Percentiles rank a stretch among this genome's conserved stretches.
Conservation (phyloP, 352 stramenopile genomes). For the Pythium coloratum region DNA sequence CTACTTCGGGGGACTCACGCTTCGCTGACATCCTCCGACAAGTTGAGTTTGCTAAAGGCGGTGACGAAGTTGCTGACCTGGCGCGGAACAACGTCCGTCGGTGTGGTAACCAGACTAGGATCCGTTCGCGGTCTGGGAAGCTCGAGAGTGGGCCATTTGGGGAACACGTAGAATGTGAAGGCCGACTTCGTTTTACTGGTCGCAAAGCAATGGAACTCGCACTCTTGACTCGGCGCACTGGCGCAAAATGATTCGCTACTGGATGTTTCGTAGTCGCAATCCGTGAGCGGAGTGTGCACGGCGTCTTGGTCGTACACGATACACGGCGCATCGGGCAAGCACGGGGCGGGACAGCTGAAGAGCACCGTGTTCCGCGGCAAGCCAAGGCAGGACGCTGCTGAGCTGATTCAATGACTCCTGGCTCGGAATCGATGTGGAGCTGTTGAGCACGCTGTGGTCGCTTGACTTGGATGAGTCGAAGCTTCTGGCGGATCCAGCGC, state of each 20-base stretch:
- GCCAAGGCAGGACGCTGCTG: neutral
- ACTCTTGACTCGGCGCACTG: neutral
- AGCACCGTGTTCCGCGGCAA: neutral
- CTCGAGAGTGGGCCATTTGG: neutral
- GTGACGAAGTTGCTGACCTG: neutral
- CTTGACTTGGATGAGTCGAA: too few relatives aligned
- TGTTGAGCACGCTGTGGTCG: too few relatives aligned
- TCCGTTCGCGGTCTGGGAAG: neutral
- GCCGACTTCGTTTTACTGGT: neutral
- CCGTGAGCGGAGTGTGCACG: neutral
- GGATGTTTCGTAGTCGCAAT: neutral
- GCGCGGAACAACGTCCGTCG: neutral
- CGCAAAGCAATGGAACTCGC: neutral
- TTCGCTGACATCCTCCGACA: neutral
- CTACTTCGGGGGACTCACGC: neutral
- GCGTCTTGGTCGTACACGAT: neutral
- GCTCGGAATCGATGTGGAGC: too few relatives aligned
- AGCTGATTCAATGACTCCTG: too few relatives aligned
- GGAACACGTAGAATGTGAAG: neutral
- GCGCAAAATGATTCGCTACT: neutral
- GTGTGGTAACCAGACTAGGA: neutral
- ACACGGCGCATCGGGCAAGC: neutral
- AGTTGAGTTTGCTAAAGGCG: neutral
- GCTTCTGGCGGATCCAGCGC: too few relatives aligned
- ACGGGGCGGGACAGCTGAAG: neutral